These are phyloP conservation scores for Fusarium luffae DNA, from an alignment of 2,329 filamentous ascomycete genomes.

Conservation along the genomic window DNA sequence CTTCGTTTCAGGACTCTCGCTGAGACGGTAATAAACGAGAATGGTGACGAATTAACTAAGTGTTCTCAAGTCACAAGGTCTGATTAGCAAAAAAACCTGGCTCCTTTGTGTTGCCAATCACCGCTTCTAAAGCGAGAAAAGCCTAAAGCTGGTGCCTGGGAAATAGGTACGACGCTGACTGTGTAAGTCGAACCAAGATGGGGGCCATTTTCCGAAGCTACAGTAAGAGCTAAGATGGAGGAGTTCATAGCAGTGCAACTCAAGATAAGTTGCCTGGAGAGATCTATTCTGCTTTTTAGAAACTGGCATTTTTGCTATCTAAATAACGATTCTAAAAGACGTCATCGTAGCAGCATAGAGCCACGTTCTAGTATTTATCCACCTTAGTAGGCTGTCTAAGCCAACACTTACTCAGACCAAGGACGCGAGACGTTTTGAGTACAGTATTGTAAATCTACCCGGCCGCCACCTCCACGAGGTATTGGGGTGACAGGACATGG, in stretches of 20 bases:
- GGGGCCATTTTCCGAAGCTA: constrained; percentile 13
- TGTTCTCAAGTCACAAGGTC: constrained; percentile 33
- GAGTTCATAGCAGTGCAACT: not conserved
- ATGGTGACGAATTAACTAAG: constrained; percentile 34
- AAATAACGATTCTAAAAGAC: not conserved
- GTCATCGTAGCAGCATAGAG: not conserved
- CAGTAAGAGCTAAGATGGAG: not conserved
- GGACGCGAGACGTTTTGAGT: constrained; percentile 4
- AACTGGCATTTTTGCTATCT: too few relatives aligned
- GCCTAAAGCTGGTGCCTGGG: constrained; percentile 36
- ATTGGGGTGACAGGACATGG: constrained; percentile 8
- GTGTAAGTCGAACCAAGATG: constrained; percentile 33
- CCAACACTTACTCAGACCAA: not conserved
- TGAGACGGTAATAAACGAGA: constrained; percentile 20
- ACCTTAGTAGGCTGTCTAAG: not conserved
- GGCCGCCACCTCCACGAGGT: constrained; percentile 25
- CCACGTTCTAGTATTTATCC: not conserved
- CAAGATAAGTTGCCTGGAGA: not conserved
- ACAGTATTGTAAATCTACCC: not conserved
- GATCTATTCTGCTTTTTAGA: not conserved
- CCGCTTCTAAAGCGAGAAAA: constrained; percentile 11
- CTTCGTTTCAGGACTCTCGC: constrained; percentile 1
- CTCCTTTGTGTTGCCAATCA: constrained; percentile 34
- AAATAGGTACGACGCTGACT: constrained; percentile 34
- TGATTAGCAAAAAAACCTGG: constrained; percentile 15